phyloP scores from a whole-genome alignment of 176 grass and related monocot species.

The Eleusine coracana region DNA sequence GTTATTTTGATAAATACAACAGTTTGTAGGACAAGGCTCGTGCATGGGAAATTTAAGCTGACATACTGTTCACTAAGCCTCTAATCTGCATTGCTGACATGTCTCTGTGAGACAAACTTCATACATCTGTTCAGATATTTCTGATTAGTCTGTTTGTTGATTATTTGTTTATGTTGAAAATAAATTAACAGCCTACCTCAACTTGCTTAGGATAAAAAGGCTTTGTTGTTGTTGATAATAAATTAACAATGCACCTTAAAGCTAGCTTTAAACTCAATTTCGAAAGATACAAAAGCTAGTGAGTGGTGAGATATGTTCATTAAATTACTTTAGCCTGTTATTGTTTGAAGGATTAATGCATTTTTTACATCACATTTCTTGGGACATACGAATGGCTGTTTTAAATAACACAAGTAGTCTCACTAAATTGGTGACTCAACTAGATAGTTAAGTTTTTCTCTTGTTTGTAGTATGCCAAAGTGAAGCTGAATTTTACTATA shows the following conservation, averaged over 20 bases:
- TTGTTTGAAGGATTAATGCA: background rate
- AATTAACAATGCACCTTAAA: background rate
- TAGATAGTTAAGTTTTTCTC: background rate
- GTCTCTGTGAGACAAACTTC: too few relatives aligned
- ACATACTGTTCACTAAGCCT: background rate
- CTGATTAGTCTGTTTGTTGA: too few relatives aligned
- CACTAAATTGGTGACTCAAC: background rate
- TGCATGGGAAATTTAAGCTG: background rate
- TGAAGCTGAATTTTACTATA: background rate
- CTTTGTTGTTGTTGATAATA: too few relatives aligned
- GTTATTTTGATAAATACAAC: constrained; percentile 15
- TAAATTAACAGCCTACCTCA: too few relatives aligned
- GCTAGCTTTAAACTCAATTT: background rate
- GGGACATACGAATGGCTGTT: background rate
- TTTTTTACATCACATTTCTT: background rate
- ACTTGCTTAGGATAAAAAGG: too few relatives aligned
- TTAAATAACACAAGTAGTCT: background rate
- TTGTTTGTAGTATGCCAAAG: background rate
- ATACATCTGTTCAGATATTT: too few relatives aligned
- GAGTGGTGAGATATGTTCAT: background rate
- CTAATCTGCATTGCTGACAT: background rate
- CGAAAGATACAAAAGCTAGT: background rate
- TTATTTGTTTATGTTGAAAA: background rate
- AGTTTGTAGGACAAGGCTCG: constrained; percentile 9
- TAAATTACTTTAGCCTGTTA: background rate